Evolutionary conservation across 164 flowering plant genomes (phyloP).

Genomic region (Stephania japonica): DNA sequence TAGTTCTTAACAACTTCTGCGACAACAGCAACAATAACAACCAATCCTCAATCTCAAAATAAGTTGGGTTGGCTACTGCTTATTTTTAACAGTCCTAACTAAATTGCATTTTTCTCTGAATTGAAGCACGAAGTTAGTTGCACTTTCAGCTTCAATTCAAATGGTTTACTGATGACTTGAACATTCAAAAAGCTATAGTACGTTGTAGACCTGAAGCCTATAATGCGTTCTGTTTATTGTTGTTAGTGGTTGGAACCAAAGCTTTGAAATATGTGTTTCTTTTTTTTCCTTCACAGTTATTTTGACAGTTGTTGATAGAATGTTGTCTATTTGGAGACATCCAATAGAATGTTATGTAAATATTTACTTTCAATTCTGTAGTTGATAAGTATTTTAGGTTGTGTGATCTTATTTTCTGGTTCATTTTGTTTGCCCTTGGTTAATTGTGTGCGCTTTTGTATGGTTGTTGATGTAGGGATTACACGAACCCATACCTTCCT

Average conservation of each 20-base stretch:
- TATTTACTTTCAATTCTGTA: no score
- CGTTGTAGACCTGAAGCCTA: background rate
- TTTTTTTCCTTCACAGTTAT: background rate
- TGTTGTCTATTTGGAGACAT: background rate
- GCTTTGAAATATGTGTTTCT: background rate
- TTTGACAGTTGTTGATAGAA: background rate
- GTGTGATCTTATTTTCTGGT: background rate
- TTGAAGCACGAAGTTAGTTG: no score
- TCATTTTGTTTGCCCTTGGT: background rate
- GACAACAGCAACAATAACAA: no score
- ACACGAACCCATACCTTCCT: slow-evolving; percentile 90
- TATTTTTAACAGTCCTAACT: background rate
- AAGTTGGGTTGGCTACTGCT: no score
- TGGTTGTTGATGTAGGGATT: slow-evolving; percentile 52
- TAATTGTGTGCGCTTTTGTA: slow-evolving; percentile 6
- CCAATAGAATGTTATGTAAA: no score
- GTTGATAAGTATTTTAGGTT: background rate
- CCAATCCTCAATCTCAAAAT: no score
- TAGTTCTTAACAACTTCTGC: no score
- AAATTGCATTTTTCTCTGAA: background rate
- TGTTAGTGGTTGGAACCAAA: no score
- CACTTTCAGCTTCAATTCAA: background rate
- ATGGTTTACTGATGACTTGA: no score
- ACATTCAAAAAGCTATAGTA: background rate
- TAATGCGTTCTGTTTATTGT: no score